These are phyloP conservation scores for Penicillium waksmanii DNA, from an alignment of 495 filamentous ascomycete genomes.

Conservation along the genomic window DNA sequence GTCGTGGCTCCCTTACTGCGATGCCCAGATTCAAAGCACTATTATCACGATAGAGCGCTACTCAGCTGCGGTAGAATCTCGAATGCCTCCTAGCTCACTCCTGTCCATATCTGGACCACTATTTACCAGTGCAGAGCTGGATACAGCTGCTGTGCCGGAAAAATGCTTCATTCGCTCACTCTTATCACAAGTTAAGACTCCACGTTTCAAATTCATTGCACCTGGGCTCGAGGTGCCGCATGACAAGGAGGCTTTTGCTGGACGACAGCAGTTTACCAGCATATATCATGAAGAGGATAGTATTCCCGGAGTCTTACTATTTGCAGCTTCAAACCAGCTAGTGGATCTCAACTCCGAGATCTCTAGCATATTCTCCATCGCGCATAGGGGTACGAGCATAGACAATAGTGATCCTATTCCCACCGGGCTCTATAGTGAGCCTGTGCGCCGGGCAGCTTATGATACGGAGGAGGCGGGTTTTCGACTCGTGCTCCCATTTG, in stretches of 20 bases:
- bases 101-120: slow-evolving; percentile 19
- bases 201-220: slow-evolving; percentile 39
- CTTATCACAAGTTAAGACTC: slow-evolving; percentile 31
- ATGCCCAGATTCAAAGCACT: slow-evolving; percentile 21
- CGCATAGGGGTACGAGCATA: slow-evolving; percentile 8
- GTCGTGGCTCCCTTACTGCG: slow-evolving; percentile 24
- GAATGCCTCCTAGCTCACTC: slow-evolving; percentile 18
- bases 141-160: slow-evolving; percentile 33
- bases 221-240: slow-evolving; percentile 37
- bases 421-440: slow-evolving; percentile 26
- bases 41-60: slow-evolving; percentile 24
- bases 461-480: slow-evolving; percentile 27
- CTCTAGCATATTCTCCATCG: slow-evolving; percentile 1
- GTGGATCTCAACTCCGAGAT: slow-evolving; percentile 26
- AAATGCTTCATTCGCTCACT: slow-evolving; percentile 36
- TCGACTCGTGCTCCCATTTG: slow-evolving; percentile 27
- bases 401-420: slow-evolving; percentile 21
- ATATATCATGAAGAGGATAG: slow-evolving; percentile 17
- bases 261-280: slow-evolving; percentile 27
- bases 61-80: slow-evolving; percentile 19
- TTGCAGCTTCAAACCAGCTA: slow-evolving; percentile 20
- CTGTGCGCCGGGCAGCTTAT: slow-evolving; percentile 2
- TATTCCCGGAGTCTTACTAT: slow-evolving; percentile 31
- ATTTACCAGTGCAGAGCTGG: slow-evolving; percentile 27
- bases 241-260: slow-evolving; percentile 26